Evolutionary conservation across 1,139 yeast genomes (phyloP).

Genomic region (Magnusiomyces suaveolens): DNA sequence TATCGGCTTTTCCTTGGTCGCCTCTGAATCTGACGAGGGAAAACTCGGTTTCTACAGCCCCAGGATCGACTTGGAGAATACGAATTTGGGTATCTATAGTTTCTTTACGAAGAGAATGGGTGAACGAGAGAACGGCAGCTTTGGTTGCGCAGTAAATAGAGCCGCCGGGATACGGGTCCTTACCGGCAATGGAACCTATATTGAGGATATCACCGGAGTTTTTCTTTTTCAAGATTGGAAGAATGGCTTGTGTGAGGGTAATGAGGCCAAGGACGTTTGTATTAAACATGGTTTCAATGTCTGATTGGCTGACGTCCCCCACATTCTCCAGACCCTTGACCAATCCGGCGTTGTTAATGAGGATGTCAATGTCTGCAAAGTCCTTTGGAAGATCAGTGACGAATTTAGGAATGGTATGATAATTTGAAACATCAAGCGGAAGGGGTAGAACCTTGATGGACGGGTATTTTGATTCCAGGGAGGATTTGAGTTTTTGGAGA

Average conservation of each 20-base stretch:
- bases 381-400: slow-evolving; percentile 37
- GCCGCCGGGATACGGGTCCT: slow-evolving; percentile 79
- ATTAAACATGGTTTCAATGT: slow-evolving; percentile 54
- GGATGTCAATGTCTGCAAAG: slow-evolving; percentile 37
- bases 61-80: slow-evolving; percentile 79
- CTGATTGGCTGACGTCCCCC: slow-evolving; percentile 46
- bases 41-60: slow-evolving; percentile 82
- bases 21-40: slow-evolving; percentile 69
- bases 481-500: slow-evolving; percentile 37
- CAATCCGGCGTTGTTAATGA: slow-evolving; percentile 76
- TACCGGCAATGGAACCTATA: slow-evolving; percentile 80
- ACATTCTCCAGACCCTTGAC: slow-evolving; percentile 61
- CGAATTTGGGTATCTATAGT: slow-evolving; percentile 61
- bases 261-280: slow-evolving; percentile 71
- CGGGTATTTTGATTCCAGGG: slow-evolving; percentile 36
- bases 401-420: slow-evolving; percentile 39
- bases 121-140: slow-evolving; percentile 69
- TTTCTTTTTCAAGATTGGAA: slow-evolving; percentile 43
- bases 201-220: slow-evolving; percentile 70
- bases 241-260: slow-evolving; percentile 51
- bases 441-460: slow-evolving; percentile 37
- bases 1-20: slow-evolving; percentile 56
- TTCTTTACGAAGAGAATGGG: slow-evolving; percentile 70
- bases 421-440: slow-evolving; percentile 51
- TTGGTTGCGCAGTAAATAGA: slow-evolving; percentile 84